Evolutionary conservation across 1,284 basidiomycete genomes (phyloP), one percentile per base, ranked within the genome.

Genomic region (Moesziomyces sp.): DNA sequence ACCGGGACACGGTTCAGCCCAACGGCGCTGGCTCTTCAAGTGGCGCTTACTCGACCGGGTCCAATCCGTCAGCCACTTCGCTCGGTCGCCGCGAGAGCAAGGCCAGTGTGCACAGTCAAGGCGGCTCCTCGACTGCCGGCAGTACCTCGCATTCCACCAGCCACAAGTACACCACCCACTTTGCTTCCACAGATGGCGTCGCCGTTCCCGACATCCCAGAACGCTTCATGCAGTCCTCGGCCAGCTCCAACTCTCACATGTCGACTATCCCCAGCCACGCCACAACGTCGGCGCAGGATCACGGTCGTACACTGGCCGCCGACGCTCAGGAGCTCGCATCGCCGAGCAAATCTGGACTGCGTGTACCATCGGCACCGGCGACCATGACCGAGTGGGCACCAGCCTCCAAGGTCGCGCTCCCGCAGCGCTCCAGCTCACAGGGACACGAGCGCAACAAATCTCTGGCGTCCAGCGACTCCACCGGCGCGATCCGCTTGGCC

Each of bases 341-440:
- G 14, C 50, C 45, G 30, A 48, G n/a, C 49, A 55, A 51, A 16
- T n/a, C 57, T 6, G 60, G 48, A 19, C 42, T 63, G 21, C 59
- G 70, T 28, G 49, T 64, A 16, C 70, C 70, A 1, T 73, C 70
- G 2, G 70, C 70, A 40, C 70, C 70, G 35, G 57, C 58, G 1
- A 58, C 49, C n/a, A 19, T 43, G 42, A 60, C 53, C 21, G 70
- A 73, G 23, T 66, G 56, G 49, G 43, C 47, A 14, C 19, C 46
- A 11, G 38, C 26, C 21, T 24, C 45, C 45, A 68, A 52, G 30
- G 21, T 52, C 13, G 42, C 54, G 2, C 38, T 74, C 49, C 72
- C 72, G 7, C 66, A 70, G 44, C 66, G 72, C 13, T 74, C 72
- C 3, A 66, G 58, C 58, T 74, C 67, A 8, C 72, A 74, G 23